phyloP scores from a whole-genome alignment of 1,284 basidiomycete species.

The Sanghuangporus weigelae region DNA sequence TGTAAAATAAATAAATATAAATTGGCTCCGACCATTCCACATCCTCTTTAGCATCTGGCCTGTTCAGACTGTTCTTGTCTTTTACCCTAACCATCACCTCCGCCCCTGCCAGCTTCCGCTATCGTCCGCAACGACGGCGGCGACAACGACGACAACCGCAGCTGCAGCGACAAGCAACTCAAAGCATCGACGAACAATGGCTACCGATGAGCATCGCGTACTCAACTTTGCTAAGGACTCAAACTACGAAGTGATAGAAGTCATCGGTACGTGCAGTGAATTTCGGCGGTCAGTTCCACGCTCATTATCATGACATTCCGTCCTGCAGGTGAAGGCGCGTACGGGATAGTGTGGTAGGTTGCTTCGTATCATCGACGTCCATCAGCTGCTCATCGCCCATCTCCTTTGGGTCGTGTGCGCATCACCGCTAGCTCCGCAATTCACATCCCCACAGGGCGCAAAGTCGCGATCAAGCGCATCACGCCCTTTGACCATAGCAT shows the following conservation, averaged over 20 bases:
- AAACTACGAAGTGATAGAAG: conserved; percentile 68
- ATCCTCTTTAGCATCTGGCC: not conserved
- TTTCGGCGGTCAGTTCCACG: not conserved
- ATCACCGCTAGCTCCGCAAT: conserved; percentile 51
- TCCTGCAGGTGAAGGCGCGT: conserved; percentile 63
- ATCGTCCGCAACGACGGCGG: not conserved
- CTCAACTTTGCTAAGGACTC: conserved; percentile 54
- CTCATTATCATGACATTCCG: not conserved
- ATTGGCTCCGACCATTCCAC: not conserved
- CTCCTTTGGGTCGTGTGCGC: not conserved
- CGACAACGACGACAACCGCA: not conserved
- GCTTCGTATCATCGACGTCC: not conserved
- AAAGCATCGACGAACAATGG: conserved; percentile 8
- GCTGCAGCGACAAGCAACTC: not conserved
- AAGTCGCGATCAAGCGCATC: conserved; percentile 78
- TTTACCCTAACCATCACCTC: not conserved
- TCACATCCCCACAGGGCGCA: conserved; percentile 57
- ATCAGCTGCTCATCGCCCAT: not conserved
- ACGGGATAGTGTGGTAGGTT: conserved; percentile 64
- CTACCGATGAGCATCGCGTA: conserved; percentile 43
- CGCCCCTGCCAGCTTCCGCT: no score
- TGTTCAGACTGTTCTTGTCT: not conserved
- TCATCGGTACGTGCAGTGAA: conserved; percentile 44
- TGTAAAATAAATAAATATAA: not conserved
- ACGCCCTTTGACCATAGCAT: conserved; percentile 85